Base-by-base conservation (phyloP, 495 filamentous ascomycete genomes). In the Penicillium roqueforti region DNA sequence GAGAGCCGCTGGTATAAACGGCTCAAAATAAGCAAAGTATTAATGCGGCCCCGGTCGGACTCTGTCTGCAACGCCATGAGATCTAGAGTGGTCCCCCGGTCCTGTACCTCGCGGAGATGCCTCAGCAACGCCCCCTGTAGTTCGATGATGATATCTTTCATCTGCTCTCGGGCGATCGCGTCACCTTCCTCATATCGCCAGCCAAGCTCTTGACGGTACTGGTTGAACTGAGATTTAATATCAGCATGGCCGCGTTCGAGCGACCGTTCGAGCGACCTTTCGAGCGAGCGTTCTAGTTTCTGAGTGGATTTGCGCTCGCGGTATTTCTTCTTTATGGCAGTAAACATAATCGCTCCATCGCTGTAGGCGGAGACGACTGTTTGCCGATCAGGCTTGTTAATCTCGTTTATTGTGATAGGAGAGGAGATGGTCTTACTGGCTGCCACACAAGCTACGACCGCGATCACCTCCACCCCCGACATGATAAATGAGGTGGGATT, bases 81-180 rank as follows among this genome's bases (percentile, higher is more conserved):
- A 50, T 80, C 67, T 7, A 77, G 37, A 3, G 56, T 54, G 14
- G 58, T 63, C 28, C 68, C 65, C 32, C 75, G 66, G 18, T 71
- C 60, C 32, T 57, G 57, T 9, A 74, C 74, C 11, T 61, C 55
- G 28, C 73, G 69, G 6, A 80, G 68, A 22, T 74, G 70, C 20
- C 65, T 60, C 31, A 79, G 64, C 11, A 80, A 56, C n/a, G 72
- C 68, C 7, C 59, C 51, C 43, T 80, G 75, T 9, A 80, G 63
- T 7, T 64, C 58, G 25, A 76, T 71, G 18, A 73, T 70, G 32
- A 79, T 73, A 51, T 77, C 73, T 51, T 77, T 71, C 34, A 80
- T 61, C 32, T 69, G 68, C 36, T 73, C 66, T 5, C 65, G 54
- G 20, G 71, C 68, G 22, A 69, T 59, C 9, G 44, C 56, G 59